phyloP scores from a whole-genome alignment of 2,329 filamentous ascomycete species.

The Stachybotrys elegans region DNA sequence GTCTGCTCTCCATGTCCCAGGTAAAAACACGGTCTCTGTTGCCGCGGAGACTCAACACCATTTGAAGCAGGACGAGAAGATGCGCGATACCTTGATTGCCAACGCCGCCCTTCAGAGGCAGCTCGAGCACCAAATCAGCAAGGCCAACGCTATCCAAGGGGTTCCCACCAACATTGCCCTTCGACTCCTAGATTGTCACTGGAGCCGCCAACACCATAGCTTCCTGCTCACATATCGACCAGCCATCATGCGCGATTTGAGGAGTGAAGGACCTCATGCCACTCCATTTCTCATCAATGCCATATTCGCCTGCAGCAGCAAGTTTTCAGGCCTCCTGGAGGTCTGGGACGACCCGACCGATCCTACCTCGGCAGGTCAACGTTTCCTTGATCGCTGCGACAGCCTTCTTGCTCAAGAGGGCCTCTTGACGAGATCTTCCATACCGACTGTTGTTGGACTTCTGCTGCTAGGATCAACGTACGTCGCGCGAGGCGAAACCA shows the following conservation, averaged over 20 bases:
- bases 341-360: slow-evolving; percentile 13
- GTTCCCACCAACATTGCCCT: slow-evolving; percentile 23
- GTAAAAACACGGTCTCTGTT: neutral
- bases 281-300: slow-evolving; percentile 33
- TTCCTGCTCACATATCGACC: slow-evolving; percentile 33
- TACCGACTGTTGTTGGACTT: slow-evolving; percentile 19
- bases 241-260: slow-evolving; percentile 29
- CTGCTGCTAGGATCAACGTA: slow-evolving; percentile 20
- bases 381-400: slow-evolving; percentile 18
- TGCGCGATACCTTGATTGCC: slow-evolving; percentile 2
- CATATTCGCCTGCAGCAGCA: slow-evolving; percentile 23
- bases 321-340: slow-evolving; percentile 17
- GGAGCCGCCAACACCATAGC: slow-evolving; percentile 32
- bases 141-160: slow-evolving; percentile 12
- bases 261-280: slow-evolving; percentile 26
- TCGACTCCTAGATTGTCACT: slow-evolving; percentile 32
- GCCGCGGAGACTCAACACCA: neutral
- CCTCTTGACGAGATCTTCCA: slow-evolving; percentile 13
- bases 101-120: slow-evolving; percentile 5
- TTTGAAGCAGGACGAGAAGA: neutral
- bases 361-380: slow-evolving; percentile 13
- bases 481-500: slow-evolving; percentile 16
- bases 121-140: slow-evolving; percentile 3
- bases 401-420: slow-evolving; percentile 13
- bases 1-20: slow-evolving; percentile 3